Conservation (phyloP, 2,329 filamentous ascomycete genomes). For the Hyphodiscus sp. region DNA sequence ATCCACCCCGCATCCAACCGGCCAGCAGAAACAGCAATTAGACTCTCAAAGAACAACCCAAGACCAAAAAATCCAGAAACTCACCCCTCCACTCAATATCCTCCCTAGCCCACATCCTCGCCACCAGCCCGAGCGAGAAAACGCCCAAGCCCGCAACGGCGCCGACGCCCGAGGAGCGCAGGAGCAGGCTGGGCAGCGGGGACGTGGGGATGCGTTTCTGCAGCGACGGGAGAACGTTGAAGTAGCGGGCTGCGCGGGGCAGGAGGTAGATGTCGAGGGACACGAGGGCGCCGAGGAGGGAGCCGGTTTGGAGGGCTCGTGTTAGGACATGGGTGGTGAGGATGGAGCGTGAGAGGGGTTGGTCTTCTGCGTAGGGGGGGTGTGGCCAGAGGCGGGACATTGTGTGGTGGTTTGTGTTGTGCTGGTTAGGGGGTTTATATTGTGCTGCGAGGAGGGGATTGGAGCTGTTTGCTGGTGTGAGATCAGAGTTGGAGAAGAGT, state of each 20-base stretch:
- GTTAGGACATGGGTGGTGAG: constrained; percentile 54
- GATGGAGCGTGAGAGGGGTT: constrained; percentile 46
- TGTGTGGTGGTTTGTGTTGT: constrained; percentile 5
- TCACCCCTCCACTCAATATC: constrained; percentile 54
- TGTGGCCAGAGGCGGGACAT: constrained; percentile 50
- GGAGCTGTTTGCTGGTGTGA: no score
- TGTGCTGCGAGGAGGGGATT: no score
- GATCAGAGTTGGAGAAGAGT: no score
- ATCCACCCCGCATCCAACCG: no score
- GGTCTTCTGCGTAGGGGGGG: constrained; percentile 55
- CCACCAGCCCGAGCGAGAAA: constrained; percentile 37
- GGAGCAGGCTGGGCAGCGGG: constrained; percentile 32
- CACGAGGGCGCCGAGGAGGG: constrained; percentile 36
- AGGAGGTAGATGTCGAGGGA: no score
- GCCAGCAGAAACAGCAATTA: no score
- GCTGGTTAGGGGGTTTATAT: background rate
- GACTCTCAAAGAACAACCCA: no score
- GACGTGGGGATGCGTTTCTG: constrained; percentile 2
- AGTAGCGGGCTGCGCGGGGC: no score
- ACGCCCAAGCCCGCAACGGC: constrained; percentile 39
- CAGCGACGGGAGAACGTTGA: no score
- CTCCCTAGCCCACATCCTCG: constrained; percentile 48
- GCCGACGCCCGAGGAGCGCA: constrained; percentile 41
- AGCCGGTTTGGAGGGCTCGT: constrained; percentile 47
- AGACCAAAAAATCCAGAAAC: no score